Evolutionary conservation across 2,329 filamentous ascomycete species (phyloP), one percentile per base, ranked within the genome.

Genomic region (Phyllosticta citrichinensis): DNA sequence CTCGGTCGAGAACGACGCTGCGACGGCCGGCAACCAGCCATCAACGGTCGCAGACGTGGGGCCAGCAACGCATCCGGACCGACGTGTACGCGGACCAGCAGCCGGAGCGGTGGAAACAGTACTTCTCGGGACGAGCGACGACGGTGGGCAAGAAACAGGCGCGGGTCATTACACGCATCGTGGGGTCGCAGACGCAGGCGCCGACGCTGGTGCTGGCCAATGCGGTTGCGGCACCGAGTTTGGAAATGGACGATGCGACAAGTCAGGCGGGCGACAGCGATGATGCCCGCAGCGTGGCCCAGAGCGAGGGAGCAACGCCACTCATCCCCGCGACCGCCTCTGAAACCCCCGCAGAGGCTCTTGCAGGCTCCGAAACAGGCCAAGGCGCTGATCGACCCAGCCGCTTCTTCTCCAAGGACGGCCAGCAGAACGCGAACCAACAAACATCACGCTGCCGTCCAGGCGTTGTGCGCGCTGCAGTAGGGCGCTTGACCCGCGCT

Each of bases 11-110:
- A 3, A 22, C 22, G 22, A 84, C 82, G 22, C 80, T 92, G 62
- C 84, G 87, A 62, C 80, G 88, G 66, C 89, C 89, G 58, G 87
- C 87, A 54, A 92, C 89, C 19, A 91, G 88, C 71, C 88, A 91
- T 69, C 87, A 92, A 70, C 81, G 89, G 67, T 88, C 87, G 54
- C 85, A 84, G 35, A 89, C 87, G 1, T 75, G 90, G 27, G 84
- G 88, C 66, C 81, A 85, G 63, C 76, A 74, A 73, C 50, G 73
- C 66, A 19, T 64, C 69, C 54, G 40, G n/a, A 47, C 40, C 40
- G 40, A 47, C 40, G 40, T 47, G 12, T 47, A 47, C 40, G 40
- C 40, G 14, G 40, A 60, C 35, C 52, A 30, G 25, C 24, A 60
- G 53, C 53, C 58, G 58, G 58, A 60, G 53, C 68, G 70, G 52